Evolutionary conservation across 2,329 filamentous ascomycete genomes (phyloP), one percentile per base, ranked within the genome.

Genomic region (Penicillium sp.): DNA sequence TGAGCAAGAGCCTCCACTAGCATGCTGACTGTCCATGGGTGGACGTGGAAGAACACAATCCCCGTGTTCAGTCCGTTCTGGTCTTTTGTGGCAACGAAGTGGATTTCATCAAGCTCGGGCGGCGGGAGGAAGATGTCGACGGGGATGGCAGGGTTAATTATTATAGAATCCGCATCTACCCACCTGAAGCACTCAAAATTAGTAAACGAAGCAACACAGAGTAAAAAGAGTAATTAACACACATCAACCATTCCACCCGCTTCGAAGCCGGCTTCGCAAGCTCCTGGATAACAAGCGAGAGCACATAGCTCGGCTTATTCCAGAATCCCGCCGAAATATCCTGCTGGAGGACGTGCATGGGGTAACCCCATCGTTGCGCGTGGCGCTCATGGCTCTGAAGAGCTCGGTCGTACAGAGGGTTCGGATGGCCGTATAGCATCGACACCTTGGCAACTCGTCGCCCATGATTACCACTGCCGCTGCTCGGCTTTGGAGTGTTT

Each of bases 181-280:
- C 68, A 72, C 61, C 67, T 70, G 42, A 48, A 45, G 20, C 9
- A 11, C 14, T 14, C 12, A 20, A 8, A 7, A 28, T 16, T 28
- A 23, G 23, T 14, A 5, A 23, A 28, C 26, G 16, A 24, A 26
- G 47, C 9, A 20, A 50, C 5, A 23, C 23, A 38, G 21, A 30
- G 26, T 47, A 21, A 21, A 14, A 24, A 14, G n/a, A 23, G 7
- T 16, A 9, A 26, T 46, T 24, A n/a, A 62, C 66, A 42, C 57
- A 71, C 68, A 73, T 68, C 33, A 74, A 60, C 71, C 71, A 74
- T 53, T 74, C 66, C 14, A 70, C 54, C 33, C 71, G 63, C 47
- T 70, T 60, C 7, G 55, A 60, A 11, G 60, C 56, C 5, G 68
- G 65, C 57, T 71, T 71, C 14, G 63, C 64, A 51, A 74, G 50